A percentile compares a stretch with the other conserved stretches of the same genome.
Evolutionary conservation across 352 stramenopile species (phyloP).

Genomic region (Aphanomyces invadans): DNA sequence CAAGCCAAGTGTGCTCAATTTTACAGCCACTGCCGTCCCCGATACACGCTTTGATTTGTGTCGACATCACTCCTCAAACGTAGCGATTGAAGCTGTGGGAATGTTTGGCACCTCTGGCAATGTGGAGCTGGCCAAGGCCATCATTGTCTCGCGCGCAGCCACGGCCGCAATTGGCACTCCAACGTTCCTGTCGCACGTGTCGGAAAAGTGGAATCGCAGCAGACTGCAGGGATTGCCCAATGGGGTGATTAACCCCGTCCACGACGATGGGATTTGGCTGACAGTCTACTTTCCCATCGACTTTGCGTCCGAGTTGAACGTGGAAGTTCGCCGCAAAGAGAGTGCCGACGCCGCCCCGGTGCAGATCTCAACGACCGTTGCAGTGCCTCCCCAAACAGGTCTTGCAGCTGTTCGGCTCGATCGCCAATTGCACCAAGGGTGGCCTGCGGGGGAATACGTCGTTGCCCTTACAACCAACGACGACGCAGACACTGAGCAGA

Average conservation of each 20-base stretch:
- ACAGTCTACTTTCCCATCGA: not conserved
- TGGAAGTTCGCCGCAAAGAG: not conserved
- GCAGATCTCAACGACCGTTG: not conserved
- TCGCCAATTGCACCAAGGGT: not conserved
- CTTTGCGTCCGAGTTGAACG: no score
- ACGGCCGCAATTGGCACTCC: not conserved
- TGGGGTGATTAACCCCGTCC: not conserved
- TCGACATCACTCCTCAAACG: not conserved
- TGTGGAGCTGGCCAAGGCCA: not conserved
- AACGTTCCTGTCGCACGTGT: not conserved
- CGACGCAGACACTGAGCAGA: not conserved
- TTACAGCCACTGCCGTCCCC: not conserved
- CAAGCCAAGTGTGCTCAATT: not conserved
- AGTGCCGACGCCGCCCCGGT: not conserved
- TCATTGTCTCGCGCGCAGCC: not conserved
- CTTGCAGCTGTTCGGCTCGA: constrained; percentile 1
- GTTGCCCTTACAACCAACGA: not conserved
- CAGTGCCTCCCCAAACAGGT: not conserved
- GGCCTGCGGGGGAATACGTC: not conserved
- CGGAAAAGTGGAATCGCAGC: not conserved
- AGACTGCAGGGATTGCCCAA: not conserved
- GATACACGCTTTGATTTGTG: not conserved
- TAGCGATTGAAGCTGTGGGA: not conserved
- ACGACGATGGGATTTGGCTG: constrained; percentile 12
- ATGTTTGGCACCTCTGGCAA: not conserved